Conservation (phyloP, 352 stramenopile species). For the Globisporangium carolinianum region DNA sequence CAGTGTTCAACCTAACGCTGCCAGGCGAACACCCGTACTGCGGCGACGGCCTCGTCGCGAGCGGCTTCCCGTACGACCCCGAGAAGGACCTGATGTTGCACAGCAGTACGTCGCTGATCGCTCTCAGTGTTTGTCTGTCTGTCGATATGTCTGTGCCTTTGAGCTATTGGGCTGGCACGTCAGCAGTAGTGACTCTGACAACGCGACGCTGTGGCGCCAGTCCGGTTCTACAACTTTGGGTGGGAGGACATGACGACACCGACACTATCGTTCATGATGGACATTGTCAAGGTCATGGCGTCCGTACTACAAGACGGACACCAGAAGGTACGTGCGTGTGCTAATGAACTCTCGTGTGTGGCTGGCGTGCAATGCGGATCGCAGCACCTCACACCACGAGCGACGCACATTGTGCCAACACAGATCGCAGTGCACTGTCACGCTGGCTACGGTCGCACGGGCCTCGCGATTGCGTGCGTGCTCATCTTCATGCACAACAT, state of each 20-base stretch:
- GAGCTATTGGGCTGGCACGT: too few relatives aligned
- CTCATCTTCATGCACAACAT: slow-evolving; percentile 84
- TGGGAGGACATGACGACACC: slow-evolving; percentile 92
- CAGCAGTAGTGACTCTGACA: neutral
- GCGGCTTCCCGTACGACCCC: slow-evolving; percentile 85
- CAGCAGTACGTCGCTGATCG: slow-evolving; percentile 41
- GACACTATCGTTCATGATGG: slow-evolving; percentile 75
- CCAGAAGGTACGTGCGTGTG: slow-evolving; percentile 27
- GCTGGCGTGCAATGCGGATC: neutral
- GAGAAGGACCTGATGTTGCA: slow-evolving; percentile 83
- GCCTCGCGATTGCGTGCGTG: slow-evolving; percentile 80
- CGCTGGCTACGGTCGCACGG: slow-evolving; percentile 83
- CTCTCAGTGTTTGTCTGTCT: neutral
- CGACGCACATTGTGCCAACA: neutral
- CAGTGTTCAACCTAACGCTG: slow-evolving; percentile 88
- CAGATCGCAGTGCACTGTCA: slow-evolving; percentile 87
- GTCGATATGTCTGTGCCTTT: too few relatives aligned
- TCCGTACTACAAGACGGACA: slow-evolving; percentile 63
- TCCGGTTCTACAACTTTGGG: slow-evolving; percentile 88
- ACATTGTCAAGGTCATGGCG: slow-evolving; percentile 84
- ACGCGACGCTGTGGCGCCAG: slow-evolving; percentile 18
- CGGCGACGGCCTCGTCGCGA: slow-evolving; percentile 66
- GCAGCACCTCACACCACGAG: neutral
- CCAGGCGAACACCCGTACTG: slow-evolving; percentile 89
- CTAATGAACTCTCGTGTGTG: neutral